Conservation (phyloP, 2,329 filamentous ascomycete genomes). For the Beauveria bassiana region DNA sequence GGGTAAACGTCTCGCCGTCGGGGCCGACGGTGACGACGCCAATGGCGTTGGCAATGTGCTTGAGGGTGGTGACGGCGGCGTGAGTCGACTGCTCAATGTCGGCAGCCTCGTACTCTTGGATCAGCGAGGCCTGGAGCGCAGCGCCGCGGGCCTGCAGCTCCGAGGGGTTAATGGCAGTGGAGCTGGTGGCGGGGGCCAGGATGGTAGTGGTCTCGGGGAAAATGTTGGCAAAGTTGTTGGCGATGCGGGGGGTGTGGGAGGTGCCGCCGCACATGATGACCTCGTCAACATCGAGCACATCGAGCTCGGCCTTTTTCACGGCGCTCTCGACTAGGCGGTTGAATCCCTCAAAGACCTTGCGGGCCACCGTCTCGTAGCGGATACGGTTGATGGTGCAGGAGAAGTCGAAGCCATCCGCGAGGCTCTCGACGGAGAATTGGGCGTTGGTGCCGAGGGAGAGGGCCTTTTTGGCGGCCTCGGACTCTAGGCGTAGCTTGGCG, state of each 20-base stretch:
- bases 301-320: conserved; percentile 85
- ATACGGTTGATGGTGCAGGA: conserved; percentile 85
- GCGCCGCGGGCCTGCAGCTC: conserved; percentile 85
- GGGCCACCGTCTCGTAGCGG: conserved; percentile 81
- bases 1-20: conserved; percentile 64
- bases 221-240: conserved; percentile 66
- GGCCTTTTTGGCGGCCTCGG: conserved; percentile 86
- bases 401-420: conserved; percentile 86
- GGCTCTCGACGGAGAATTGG: conserved; percentile 84
- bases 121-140: conserved; percentile 87
- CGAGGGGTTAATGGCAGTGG: conserved; percentile 82
- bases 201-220: conserved; percentile 77
- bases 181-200: conserved; percentile 71
- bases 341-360: conserved; percentile 83
- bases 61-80: conserved; percentile 87
- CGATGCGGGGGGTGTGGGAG: conserved; percentile 89
- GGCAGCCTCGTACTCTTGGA: conserved; percentile 87
- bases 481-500: conserved; percentile 87
- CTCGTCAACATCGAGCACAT: conserved; percentile 89
- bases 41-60: conserved; percentile 81
- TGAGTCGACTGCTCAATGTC: conserved; percentile 96
- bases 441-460: conserved; percentile 83
- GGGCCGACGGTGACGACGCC: conserved; percentile 65
- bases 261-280: conserved; percentile 89
- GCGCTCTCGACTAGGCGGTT: conserved; percentile 75